Evolutionary conservation across 1,139 yeast species (phyloP).

Genomic region (Candida sp.): DNA sequence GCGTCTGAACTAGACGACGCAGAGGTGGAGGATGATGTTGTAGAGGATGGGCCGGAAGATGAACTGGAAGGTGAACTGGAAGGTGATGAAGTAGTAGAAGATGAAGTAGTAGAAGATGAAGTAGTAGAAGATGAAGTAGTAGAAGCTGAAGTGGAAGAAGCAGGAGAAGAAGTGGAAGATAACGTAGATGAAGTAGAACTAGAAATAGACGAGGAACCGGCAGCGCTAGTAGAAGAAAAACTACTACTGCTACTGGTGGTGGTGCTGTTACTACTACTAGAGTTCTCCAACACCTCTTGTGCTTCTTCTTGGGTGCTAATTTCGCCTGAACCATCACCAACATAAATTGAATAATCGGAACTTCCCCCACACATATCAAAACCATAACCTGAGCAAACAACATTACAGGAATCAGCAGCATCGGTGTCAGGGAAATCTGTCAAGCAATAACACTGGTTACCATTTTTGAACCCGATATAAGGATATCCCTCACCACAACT

Average conservation of each 20-base stretch:
- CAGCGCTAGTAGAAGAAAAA: conserved; percentile 4
- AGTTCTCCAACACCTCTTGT: background rate
- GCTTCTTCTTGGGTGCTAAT: conserved; percentile 1
- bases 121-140: too few relatives aligned
- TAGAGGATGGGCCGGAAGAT: conserved; percentile 12
- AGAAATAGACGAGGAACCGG: background rate
- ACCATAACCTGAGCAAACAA: conserved; percentile 52
- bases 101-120: too few relatives aligned
- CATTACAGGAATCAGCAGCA: conserved; percentile 38
- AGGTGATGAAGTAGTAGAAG: background rate
- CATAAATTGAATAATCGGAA: conserved; percentile 38
- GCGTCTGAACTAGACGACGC: too few relatives aligned
- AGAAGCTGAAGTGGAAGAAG: background rate
- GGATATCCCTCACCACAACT: conserved; percentile 47
- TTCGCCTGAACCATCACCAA: conserved; percentile 17
- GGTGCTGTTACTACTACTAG: too few relatives aligned
- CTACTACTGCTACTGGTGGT: too few relatives aligned
- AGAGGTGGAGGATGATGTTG: too few relatives aligned
- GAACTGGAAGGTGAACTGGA: conserved; percentile 6
- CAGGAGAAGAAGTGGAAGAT: background rate
- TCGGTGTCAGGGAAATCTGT: conserved; percentile 37
- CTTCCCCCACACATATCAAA: conserved; percentile 56
- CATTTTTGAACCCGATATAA: conserved; percentile 59
- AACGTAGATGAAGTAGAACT: too few relatives aligned
- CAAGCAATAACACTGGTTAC: conserved; percentile 68